phyloP scores from a whole-genome alignment of 2,329 filamentous ascomycete genomes.

The Neoarthrinium moseri region DNA sequence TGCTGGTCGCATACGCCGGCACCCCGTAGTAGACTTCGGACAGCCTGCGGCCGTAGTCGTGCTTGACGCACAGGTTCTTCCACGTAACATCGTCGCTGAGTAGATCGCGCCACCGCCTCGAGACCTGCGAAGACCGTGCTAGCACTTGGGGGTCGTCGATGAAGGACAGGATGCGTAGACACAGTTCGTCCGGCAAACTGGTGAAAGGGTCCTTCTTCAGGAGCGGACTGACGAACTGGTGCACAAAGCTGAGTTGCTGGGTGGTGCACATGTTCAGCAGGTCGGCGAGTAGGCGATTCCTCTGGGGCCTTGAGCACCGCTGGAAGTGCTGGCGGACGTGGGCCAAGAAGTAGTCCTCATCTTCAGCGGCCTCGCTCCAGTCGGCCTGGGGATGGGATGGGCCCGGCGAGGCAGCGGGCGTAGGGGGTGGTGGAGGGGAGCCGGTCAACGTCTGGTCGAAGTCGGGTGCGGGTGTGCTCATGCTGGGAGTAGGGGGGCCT shows the following conservation, averaged over 20 bases:
- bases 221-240: constrained; percentile 90
- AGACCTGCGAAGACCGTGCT: constrained; percentile 93
- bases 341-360: constrained; percentile 80
- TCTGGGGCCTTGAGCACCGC: constrained; percentile 71
- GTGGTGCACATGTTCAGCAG: constrained; percentile 92
- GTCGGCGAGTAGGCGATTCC: constrained; percentile 80
- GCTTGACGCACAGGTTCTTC: constrained; percentile 96
- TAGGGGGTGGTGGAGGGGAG: constrained; percentile 63
- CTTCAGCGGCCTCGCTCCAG: constrained; percentile 75
- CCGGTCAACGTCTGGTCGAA: constrained; percentile 61
- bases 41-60: constrained; percentile 71
- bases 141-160: constrained; percentile 96
- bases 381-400: constrained; percentile 62
- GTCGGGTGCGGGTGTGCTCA: constrained; percentile 63
- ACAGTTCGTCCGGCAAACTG: constrained; percentile 88
- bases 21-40: constrained; percentile 46
- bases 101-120: constrained; percentile 87
- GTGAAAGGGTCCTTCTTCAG: constrained; percentile 96
- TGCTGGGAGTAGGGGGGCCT: constrained; percentile 65
- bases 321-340: constrained; percentile 80
- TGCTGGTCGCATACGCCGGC: constrained; percentile 27
- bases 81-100: constrained; percentile 96
- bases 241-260: constrained; percentile 91
- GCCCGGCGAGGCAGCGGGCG: constrained; percentile 64
- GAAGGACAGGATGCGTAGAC: constrained; percentile 87